A percentile compares a stretch with the other conserved stretches of the same genome.
Evolutionary conservation across 208 protist species (phyloP).

Genomic region (Wallacemonas sp.): DNA sequence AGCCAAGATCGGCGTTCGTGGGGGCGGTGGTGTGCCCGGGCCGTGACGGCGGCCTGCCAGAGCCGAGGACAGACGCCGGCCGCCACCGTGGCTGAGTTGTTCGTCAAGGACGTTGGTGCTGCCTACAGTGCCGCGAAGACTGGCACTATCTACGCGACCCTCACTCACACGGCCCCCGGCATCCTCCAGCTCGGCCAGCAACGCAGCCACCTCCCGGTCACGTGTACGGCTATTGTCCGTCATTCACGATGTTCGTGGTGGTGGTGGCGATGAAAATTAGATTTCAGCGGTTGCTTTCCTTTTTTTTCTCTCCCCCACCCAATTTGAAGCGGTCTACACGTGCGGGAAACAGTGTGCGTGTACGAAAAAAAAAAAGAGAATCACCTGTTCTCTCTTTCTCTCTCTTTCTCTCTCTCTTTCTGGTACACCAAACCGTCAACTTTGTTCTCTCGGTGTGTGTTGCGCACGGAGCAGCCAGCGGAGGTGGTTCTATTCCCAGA

Average conservation of each 20-base stretch:
- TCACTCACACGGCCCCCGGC: conserved; percentile 20
- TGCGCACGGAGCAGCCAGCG: too few species aligned
- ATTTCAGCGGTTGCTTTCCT: too few species aligned
- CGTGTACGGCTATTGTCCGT: background rate
- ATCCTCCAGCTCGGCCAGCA: conserved; percentile 63
- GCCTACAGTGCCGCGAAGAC: conserved; percentile 11
- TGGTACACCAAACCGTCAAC: too few species aligned
- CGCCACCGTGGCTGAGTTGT: background rate
- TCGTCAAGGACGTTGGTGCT: conserved; percentile 4
- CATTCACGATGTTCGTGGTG: too few species aligned
- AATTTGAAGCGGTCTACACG: too few species aligned
- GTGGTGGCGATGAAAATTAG: too few species aligned
- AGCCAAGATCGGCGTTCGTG: background rate
- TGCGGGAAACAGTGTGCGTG: too few species aligned
- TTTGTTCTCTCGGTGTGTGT: too few species aligned
- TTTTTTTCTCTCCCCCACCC: too few species aligned
- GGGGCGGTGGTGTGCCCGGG: background rate
- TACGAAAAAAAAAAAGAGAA: background rate
- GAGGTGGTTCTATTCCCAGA: too few species aligned
- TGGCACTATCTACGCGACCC: background rate
- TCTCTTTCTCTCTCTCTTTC: too few species aligned
- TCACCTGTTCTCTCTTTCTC: too few species aligned
- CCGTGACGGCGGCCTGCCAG: background rate
- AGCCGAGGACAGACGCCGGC: background rate
- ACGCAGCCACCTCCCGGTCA: conserved; percentile 42